These are phyloP conservation scores for Exophiala spinifera DNA, from an alignment of 2,329 filamentous ascomycete species.

Conservation along the genomic window DNA sequence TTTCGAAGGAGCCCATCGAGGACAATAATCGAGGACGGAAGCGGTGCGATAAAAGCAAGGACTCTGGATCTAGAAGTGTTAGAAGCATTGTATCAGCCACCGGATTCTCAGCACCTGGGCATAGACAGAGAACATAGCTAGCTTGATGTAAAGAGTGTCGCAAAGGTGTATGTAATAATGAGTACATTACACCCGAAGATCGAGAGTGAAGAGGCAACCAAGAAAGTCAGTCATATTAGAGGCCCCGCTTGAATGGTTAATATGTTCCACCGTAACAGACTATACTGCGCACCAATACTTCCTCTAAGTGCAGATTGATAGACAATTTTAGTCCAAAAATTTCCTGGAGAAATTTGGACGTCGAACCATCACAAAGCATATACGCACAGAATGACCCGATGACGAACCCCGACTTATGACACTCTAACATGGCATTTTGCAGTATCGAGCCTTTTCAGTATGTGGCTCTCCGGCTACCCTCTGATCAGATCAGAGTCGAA, in stretches of 20 bases:
- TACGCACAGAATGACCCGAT: background rate
- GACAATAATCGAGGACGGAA: too few relatives aligned
- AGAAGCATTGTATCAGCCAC: too few relatives aligned
- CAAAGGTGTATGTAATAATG: too few relatives aligned
- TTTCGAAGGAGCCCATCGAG: too few relatives aligned
- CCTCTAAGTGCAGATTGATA: background rate
- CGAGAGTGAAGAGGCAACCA: too few relatives aligned
- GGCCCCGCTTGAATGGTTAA: too few relatives aligned
- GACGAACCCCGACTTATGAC: background rate
- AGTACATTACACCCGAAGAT: too few relatives aligned
- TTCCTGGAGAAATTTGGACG: background rate
- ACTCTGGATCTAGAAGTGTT: too few relatives aligned
- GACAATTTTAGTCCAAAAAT: background rate
- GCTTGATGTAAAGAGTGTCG: too few relatives aligned
- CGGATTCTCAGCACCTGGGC: too few relatives aligned
- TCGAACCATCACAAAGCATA: background rate
- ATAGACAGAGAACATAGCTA: too few relatives aligned
- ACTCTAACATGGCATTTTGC: slow-evolving; percentile 34
- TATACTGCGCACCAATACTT: background rate
- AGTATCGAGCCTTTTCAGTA: slow-evolving; percentile 50
- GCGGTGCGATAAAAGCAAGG: background rate
- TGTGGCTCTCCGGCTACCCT: slow-evolving; percentile 57
- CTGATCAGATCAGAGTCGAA: slow-evolving; percentile 56
- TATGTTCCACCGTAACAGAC: background rate
- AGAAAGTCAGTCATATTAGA: too few relatives aligned